Evolutionary conservation across 2,329 filamentous ascomycete species (phyloP).

Genomic region (Aspergillus sergii): DNA sequence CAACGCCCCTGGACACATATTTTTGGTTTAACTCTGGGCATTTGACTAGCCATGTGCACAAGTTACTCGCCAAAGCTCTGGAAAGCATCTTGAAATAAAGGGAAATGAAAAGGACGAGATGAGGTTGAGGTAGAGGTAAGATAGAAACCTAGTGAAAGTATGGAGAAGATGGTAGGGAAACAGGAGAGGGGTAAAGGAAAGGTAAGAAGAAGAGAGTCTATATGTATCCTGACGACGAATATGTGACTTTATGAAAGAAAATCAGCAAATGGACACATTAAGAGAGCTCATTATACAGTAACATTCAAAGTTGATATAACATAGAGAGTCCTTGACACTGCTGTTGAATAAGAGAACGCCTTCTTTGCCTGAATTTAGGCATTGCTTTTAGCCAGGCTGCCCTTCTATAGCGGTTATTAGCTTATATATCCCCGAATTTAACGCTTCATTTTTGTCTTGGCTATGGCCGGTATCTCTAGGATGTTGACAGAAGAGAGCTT

Average conservation of each 20-base stretch:
- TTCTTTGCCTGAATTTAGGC: no score
- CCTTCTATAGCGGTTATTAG: neutral
- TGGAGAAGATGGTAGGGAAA: neutral
- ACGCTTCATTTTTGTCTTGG: neutral
- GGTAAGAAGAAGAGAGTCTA: neutral
- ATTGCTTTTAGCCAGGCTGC: no score
- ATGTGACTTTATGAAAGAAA: neutral
- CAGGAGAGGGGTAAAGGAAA: neutral
- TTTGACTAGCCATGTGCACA: slow-evolving; percentile 47
- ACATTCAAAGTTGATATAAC: neutral
- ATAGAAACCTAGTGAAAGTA: neutral
- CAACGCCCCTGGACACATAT: slow-evolving; percentile 44
- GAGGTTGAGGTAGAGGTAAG: neutral
- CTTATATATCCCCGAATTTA: neutral
- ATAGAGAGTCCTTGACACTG: neutral
- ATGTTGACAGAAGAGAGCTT: neutral
- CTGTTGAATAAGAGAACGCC: no score
- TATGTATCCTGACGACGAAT: neutral
- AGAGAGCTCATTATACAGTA: neutral
- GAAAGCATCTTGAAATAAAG: slow-evolving; percentile 17
- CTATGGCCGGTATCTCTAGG: neutral
- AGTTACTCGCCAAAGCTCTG: slow-evolving; percentile 36
- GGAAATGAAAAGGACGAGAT: slow-evolving; percentile 1
- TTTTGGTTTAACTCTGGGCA: slow-evolving; percentile 55
- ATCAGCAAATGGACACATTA: neutral